phyloP scores from a whole-genome alignment of 2,329 filamentous ascomycete species.

The Hypoxylon sp. region DNA sequence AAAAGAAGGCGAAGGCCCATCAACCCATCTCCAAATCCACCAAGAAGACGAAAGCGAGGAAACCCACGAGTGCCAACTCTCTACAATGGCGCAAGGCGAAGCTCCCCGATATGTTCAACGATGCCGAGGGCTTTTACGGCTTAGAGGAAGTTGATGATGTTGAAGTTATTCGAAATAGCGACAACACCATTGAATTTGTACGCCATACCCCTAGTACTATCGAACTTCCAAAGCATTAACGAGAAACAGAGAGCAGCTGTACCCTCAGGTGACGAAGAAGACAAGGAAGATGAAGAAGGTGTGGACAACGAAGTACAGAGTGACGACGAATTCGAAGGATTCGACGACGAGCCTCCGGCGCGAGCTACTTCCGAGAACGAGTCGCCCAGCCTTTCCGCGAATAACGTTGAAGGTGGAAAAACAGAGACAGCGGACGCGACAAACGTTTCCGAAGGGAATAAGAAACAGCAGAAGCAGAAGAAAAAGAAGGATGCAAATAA shows the following conservation, averaged over 20 bases:
- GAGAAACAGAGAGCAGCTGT: slow-evolving; percentile 47
- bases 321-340: slow-evolving; percentile 75
- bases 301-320: slow-evolving; percentile 39
- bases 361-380: slow-evolving; percentile 45
- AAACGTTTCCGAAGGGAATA: slow-evolving; percentile 51
- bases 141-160: slow-evolving; percentile 94
- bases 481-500: slow-evolving; percentile 55
- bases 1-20: slow-evolving; percentile 46
- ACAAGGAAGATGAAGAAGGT: slow-evolving; percentile 18
- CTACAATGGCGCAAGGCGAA: slow-evolving; percentile 71
- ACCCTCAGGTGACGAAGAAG: slow-evolving; percentile 34
- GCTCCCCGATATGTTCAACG: slow-evolving; percentile 83
- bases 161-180: slow-evolving; percentile 80
- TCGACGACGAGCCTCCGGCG: slow-evolving; percentile 65
- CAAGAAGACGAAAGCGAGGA: slow-evolving; percentile 56
- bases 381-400: slow-evolving; percentile 33
- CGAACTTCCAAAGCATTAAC: slow-evolving; percentile 36
- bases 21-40: slow-evolving; percentile 18
- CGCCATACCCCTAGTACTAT: slow-evolving; percentile 34
- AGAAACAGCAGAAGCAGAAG: slow-evolving; percentile 47
- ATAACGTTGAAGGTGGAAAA: slow-evolving; percentile 42
- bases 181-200: slow-evolving; percentile 70
- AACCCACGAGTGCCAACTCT: slow-evolving; percentile 62
- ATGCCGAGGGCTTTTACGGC: slow-evolving; percentile 94
- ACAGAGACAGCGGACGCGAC: slow-evolving; percentile 8